Evolutionary conservation across 1,284 basidiomycete species (phyloP).

Genomic region (Fomitopsis palustris): DNA sequence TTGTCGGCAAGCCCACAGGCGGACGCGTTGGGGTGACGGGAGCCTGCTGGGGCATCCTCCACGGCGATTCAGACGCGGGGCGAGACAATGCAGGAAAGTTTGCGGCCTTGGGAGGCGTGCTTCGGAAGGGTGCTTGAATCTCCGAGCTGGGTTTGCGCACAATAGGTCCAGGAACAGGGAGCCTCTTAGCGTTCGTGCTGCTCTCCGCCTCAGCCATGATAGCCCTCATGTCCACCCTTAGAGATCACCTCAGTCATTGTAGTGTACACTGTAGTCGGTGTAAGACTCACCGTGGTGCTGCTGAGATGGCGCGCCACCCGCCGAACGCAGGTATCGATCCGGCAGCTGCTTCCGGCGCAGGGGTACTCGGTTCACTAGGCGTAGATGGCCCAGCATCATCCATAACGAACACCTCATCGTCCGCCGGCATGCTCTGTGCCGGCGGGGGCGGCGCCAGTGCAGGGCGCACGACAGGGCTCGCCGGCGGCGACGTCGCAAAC

Average conservation of each 20-base stretch:
- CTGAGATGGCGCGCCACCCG: constrained; percentile 38
- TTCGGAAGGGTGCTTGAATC: background rate
- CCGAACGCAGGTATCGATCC: constrained; percentile 7
- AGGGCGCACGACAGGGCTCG: constrained; percentile 32
- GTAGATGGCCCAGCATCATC: constrained; percentile 41
- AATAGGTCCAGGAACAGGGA: background rate
- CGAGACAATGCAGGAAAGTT: background rate
- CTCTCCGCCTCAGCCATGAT: constrained; percentile 81
- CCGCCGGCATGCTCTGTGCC: constrained; percentile 20
- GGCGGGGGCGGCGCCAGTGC: constrained; percentile 19
- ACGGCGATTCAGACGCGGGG: constrained; percentile 14
- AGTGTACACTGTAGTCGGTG: background rate
- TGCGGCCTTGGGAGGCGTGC: background rate
- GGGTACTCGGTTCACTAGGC: constrained; percentile 8
- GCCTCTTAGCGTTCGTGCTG: constrained; percentile 15
- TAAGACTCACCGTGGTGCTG: constrained; percentile 37
- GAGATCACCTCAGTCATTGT: background rate
- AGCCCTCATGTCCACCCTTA: constrained; percentile 76
- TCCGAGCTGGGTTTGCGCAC: constrained; percentile 5
- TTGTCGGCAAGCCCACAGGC: background rate
- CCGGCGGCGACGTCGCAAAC: constrained; percentile 19
- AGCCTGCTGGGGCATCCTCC: constrained; percentile 13
- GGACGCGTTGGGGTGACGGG: constrained; percentile 6
- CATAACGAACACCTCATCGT: constrained; percentile 62
- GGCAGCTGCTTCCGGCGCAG: background rate